Conservation (phyloP, 805 yeast genomes). For the Suhomyces sp. region DNA sequence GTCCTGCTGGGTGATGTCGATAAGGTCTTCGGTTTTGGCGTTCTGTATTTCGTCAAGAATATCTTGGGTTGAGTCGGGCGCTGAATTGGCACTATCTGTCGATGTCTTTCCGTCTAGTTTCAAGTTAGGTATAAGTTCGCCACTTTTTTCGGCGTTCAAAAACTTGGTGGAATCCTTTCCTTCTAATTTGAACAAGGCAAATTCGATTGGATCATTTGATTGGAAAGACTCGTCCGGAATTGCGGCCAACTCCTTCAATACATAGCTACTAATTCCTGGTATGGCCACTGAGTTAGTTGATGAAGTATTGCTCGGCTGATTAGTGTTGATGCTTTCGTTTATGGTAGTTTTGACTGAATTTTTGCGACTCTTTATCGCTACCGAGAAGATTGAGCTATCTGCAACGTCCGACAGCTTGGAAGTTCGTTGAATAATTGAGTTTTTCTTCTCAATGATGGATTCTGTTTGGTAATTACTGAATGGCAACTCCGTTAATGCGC, state of each 20-base stretch:
- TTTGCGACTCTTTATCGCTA: slow-evolving; percentile 20
- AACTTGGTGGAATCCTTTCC: slow-evolving; percentile 44
- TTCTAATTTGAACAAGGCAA: slow-evolving; percentile 75
- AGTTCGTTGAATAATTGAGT: slow-evolving; percentile 12
- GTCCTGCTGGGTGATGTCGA: slow-evolving; percentile 18
- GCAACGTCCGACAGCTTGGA: slow-evolving; percentile 27
- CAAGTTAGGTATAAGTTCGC: neutral
- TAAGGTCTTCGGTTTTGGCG: slow-evolving; percentile 38
- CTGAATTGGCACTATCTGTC: neutral
- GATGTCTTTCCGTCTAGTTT: neutral
- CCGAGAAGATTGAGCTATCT: slow-evolving; percentile 36
- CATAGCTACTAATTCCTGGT: slow-evolving; percentile 46
- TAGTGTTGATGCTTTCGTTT: slow-evolving; percentile 1
- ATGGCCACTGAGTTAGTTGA: slow-evolving; percentile 44
- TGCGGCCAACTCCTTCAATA: slow-evolving; percentile 63
- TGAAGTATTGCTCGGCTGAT: slow-evolving; percentile 10
- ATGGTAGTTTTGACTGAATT: slow-evolving; percentile 11
- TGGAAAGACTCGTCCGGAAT: slow-evolving; percentile 74
- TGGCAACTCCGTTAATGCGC: slow-evolving; percentile 41
- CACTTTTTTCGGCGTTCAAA: neutral
- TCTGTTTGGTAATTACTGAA: slow-evolving; percentile 17
- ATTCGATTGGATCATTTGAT: slow-evolving; percentile 66
- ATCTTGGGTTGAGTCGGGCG: slow-evolving; percentile 23
- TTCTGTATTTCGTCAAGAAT: slow-evolving; percentile 39
- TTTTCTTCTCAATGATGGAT: slow-evolving; percentile 6